Base-by-base conservation (phyloP, 1,284 basidiomycete species). In the Rhodotorula sp. region DNA sequence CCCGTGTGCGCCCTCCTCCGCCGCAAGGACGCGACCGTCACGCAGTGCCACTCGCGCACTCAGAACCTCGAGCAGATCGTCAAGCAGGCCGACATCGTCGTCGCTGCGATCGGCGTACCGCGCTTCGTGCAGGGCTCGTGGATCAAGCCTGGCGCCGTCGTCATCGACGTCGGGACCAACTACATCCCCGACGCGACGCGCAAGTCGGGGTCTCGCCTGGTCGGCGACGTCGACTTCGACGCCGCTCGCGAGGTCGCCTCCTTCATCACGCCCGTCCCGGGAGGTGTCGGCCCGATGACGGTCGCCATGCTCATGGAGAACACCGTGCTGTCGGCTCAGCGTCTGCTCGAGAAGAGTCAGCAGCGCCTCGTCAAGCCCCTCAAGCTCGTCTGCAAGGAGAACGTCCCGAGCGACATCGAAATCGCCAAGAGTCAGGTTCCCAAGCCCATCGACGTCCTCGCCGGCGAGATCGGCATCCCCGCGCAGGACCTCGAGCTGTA, bases 251-350 rank as follows among this genome's bases (percentile, higher is more conserved):
- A 86, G 67, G 88, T 91, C 73, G 96, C 95, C 13, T 90, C 90
- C 8, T 85, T 90, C 82, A 97, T 99, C 80, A 99, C 97, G 0
- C 97, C 97, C 56, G 97, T 99, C 27, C 97, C 97, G 0, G 94
- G 94, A 81, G 97, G 97, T 75, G 97, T 99, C 66, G 97, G 97
- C 34, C 97, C 97, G 41, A 97, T 98, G 96, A 99, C 97, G 17
- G 97, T 99, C 72, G 97, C 97, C 55, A 88, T 98, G 86, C 89
- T 99, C 77, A 98, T 99, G 96, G 87, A 90, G 80, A 99, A 99
- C 84, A 96, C 96, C 0, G 85, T 94, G 76, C 84, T 86, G 74
- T 91, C 92, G 66, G 94, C 96, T 44, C 88, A 92, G 82, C 88
- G 91, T 72, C 84, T 89, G 65, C 94, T 90, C 86, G 86, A 91